phyloP scores from a whole-genome alignment of 176 grass and related monocot species.

The Ananas comosus region DNA sequence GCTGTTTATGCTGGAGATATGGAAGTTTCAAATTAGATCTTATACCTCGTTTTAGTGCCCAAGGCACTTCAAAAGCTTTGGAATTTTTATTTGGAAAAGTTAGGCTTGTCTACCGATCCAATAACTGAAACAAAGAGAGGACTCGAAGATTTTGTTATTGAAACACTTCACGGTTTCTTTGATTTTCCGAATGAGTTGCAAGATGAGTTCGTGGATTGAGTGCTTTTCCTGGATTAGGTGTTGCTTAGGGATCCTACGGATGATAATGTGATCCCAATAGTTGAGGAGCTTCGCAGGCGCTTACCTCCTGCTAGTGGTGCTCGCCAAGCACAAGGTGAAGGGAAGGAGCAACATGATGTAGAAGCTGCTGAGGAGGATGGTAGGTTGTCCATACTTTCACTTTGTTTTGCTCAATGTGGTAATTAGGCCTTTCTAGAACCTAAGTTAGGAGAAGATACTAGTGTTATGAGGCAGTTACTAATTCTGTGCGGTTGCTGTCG shows the following conservation, averaged over 20 bases:
- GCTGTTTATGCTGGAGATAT: too few species aligned
- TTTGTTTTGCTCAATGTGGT: neutral
- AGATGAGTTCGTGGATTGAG: neutral
- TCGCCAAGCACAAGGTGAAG: constrained; percentile 26
- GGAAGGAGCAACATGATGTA: constrained; percentile 53
- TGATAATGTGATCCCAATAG: constrained; percentile 80
- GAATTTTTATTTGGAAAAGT: neutral
- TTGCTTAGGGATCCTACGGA: constrained; percentile 79
- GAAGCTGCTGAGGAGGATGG: constrained; percentile 74
- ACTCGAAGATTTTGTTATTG: too few species aligned
- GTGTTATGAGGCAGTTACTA: neutral
- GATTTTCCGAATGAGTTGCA: neutral
- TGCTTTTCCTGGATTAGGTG: constrained; percentile 32
- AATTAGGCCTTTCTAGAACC: neutral
- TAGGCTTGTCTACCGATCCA: too few species aligned
- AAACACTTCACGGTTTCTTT: too few species aligned
- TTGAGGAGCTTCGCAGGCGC: constrained; percentile 71
- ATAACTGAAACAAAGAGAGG: too few species aligned
- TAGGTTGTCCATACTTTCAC: constrained; percentile 18
- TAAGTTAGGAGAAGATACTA: neutral
- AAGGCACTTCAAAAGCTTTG: neutral
- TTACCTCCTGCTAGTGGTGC: constrained; percentile 32
- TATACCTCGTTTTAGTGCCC: too few species aligned
- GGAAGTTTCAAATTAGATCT: too few species aligned
- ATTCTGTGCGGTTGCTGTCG: neutral